Percentiles rank a stretch among this genome's conserved stretches.
These are phyloP conservation scores for Cordyceps pruinosa DNA, from an alignment of 2,329 filamentous ascomycete genomes.

Conservation along the genomic window DNA sequence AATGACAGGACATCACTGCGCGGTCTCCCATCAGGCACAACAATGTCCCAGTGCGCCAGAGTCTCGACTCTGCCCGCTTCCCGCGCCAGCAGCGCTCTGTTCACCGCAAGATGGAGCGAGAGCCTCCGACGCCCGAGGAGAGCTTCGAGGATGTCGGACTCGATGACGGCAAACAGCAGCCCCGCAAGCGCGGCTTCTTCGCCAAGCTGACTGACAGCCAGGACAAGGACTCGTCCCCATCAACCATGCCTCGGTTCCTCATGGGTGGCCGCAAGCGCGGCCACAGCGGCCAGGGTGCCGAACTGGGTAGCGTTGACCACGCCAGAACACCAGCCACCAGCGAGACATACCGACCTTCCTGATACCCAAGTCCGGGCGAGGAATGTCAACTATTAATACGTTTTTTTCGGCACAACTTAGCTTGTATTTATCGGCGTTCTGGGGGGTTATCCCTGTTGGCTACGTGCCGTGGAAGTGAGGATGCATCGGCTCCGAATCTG, in stretches of 20 bases:
- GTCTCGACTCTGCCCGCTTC: slow-evolving; percentile 68
- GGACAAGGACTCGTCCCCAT: slow-evolving; percentile 28
- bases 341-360: neutral
- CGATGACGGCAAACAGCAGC: slow-evolving; percentile 57
- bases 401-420: neutral
- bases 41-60: slow-evolving; percentile 62
- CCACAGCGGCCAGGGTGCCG: slow-evolving; percentile 57
- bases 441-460: neutral
- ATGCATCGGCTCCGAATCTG: neutral
- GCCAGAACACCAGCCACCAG: slow-evolving; percentile 18
- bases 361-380: neutral
- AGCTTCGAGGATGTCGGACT: slow-evolving; percentile 86
- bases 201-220: slow-evolving; percentile 61
- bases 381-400: neutral
- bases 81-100: slow-evolving; percentile 56
- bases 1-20: slow-evolving; percentile 77
- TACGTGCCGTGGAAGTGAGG: neutral
- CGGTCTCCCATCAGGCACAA: slow-evolving; percentile 64
- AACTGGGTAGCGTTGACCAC: slow-evolving; percentile 59
- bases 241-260: slow-evolving; percentile 52
- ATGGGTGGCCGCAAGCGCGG: slow-evolving; percentile 66
- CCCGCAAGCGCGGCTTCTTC: slow-evolving; percentile 63
- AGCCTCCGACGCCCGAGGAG: slow-evolving; percentile 66
- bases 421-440: slow-evolving; percentile 5
- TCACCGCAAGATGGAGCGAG: slow-evolving; percentile 50